Evolutionary conservation across 176 grass and related monocot species (phyloP).

Genomic region (Oropetium thomaeum): DNA sequence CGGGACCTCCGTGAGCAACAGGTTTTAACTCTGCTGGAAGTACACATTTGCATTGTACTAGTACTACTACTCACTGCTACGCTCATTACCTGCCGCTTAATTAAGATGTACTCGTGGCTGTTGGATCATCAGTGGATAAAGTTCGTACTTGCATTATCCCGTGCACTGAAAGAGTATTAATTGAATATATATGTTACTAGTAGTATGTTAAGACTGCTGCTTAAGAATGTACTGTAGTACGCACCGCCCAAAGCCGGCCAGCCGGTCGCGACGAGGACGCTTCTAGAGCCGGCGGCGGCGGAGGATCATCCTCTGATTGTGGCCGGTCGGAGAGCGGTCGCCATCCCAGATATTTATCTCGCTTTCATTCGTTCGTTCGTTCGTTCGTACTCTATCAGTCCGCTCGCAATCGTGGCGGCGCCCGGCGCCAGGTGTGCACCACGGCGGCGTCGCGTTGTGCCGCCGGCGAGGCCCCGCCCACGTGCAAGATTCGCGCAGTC

Average conservation of each 20-base stretch:
- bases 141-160: too few relatives aligned
- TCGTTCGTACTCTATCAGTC: too few relatives aligned
- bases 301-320: too few relatives aligned
- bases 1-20: slow-evolving; percentile 66
- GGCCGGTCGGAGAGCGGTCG: too few relatives aligned
- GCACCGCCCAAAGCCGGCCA: too few relatives aligned
- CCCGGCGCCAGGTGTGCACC: slow-evolving; percentile 5
- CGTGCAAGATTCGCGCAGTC: neutral
- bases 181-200: too few relatives aligned
- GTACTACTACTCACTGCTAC: neutral
- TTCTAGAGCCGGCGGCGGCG: too few relatives aligned
- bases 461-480: neutral
- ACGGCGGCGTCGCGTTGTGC: neutral
- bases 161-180: too few relatives aligned
- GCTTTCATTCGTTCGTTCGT: neutral
- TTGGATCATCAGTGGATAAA: neutral
- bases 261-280: too few relatives aligned
- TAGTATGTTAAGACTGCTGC: too few relatives aligned
- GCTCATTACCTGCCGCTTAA: neutral
- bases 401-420: slow-evolving; percentile 22
- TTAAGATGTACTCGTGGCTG: neutral
- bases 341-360: neutral
- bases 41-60: too few relatives aligned
- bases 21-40: slow-evolving; percentile 42
- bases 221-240: too few relatives aligned